Conservation (phyloP, 805 yeast species). For the Candida schatavii region DNA sequence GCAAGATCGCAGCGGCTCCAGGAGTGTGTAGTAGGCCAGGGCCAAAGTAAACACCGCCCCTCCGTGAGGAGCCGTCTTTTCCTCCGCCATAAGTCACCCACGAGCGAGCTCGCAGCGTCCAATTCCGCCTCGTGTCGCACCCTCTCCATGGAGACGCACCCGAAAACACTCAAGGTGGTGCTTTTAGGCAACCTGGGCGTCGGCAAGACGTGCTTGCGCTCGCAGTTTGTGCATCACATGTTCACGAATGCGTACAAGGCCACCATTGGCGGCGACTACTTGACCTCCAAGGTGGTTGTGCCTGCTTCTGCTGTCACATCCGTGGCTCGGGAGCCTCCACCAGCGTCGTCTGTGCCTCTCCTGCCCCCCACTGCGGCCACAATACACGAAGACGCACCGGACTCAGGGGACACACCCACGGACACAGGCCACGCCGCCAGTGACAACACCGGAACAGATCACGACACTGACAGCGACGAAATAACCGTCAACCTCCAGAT, state of each 20-base stretch:
- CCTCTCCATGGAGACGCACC: neutral
- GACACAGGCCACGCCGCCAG: neutral
- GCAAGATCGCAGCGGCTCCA: too few species aligned
- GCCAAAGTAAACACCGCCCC: too few species aligned
- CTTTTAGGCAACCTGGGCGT: conserved; percentile 58
- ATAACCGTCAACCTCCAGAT: conserved; percentile 47
- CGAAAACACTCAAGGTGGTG: conserved; percentile 43
- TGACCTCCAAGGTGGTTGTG: conserved; percentile 37
- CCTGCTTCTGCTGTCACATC: neutral
- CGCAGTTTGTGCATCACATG: conserved; percentile 53
- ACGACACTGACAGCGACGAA: neutral
- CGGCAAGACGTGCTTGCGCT: conserved; percentile 56
- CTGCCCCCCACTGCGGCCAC: neutral
- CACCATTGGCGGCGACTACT: conserved; percentile 58
- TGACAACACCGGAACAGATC: neutral
- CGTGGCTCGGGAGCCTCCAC: neutral
- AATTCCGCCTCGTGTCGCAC: too few species aligned
- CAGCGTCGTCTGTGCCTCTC: neutral
- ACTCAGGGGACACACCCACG: neutral
- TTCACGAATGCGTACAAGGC: conserved; percentile 57
- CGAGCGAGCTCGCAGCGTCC: too few species aligned
- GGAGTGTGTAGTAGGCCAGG: too few species aligned
- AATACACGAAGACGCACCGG: neutral
- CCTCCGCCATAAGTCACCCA: too few species aligned
- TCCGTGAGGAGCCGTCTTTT: too few species aligned